Evolutionary conservation across 2,329 filamentous ascomycete species (phyloP).

Genomic region (Claviceps pusilla): DNA sequence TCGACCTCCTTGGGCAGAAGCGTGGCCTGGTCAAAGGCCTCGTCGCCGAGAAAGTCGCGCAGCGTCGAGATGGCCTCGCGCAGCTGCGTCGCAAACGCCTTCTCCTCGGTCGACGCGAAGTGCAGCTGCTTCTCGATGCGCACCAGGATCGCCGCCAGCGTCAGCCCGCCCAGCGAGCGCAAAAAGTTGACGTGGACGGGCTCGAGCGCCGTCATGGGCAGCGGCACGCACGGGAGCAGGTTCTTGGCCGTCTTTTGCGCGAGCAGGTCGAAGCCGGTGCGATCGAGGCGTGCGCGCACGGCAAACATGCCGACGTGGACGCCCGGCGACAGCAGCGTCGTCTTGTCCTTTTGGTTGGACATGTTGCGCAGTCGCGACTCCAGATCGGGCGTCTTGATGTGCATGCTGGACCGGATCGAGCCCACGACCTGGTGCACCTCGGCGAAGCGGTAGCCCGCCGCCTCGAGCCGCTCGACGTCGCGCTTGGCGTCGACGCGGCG

Average conservation of each 20-base stretch:
- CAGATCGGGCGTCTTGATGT: constrained; percentile 52
- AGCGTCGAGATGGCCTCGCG: constrained; percentile 26
- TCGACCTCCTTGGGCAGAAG: constrained; percentile 28
- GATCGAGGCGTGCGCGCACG: constrained; percentile 34
- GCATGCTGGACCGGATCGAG: constrained; percentile 57
- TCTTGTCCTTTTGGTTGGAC: constrained; percentile 38
- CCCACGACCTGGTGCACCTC: constrained; percentile 51
- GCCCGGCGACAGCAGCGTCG: constrained; percentile 32
- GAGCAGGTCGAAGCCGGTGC: constrained; percentile 47
- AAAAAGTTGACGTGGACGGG: constrained; percentile 40
- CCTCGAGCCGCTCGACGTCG: constrained; percentile 50
- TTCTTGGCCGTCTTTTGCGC: constrained; percentile 41
- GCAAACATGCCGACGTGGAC: constrained; percentile 46
- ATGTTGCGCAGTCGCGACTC: constrained; percentile 47
- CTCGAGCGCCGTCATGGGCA: constrained; percentile 39
- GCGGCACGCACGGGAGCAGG: constrained; percentile 42
- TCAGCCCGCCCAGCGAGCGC: constrained; percentile 30
- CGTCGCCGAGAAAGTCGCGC: constrained; percentile 26
- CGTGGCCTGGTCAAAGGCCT: constrained; percentile 30
- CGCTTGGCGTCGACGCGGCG: constrained; percentile 41
- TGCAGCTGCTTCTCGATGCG: constrained; percentile 19
- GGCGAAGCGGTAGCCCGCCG: constrained; percentile 67
- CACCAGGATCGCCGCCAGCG: constrained; percentile 18
- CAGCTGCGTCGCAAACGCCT: constrained; percentile 30
- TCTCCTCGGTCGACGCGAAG: constrained; percentile 25